Conservation (phyloP, 148 eudicot species). For the Vaccinium myrtillus region DNA sequence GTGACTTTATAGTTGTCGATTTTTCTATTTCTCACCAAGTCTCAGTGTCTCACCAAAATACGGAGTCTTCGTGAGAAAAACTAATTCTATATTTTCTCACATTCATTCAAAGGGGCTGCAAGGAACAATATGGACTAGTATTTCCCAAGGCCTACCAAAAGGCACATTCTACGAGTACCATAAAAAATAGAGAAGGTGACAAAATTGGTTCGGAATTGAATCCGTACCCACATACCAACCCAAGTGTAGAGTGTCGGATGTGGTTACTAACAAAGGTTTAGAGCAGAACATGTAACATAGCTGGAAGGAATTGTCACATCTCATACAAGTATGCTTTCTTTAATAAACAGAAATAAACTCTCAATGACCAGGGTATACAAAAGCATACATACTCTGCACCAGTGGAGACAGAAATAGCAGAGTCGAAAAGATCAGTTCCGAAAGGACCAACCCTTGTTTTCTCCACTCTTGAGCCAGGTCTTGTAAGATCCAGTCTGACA, state of each 20-base stretch:
- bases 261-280: background rate
- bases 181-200: background rate
- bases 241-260: background rate
- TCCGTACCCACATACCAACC: background rate
- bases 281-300: background rate
- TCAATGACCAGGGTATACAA: constrained; percentile 16
- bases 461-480: constrained; percentile 47
- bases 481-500: constrained; percentile 64
- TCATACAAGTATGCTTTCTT: background rate
- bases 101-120: background rate
- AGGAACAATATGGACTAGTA: background rate
- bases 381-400: constrained; percentile 82
- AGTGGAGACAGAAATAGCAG: constrained; percentile 77
- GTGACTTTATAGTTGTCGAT: background rate
- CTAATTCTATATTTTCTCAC: background rate
- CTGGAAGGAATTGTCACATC: background rate
- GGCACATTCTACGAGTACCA: background rate
- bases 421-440: constrained; percentile 74
- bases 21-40: background rate
- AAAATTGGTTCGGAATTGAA: background rate
- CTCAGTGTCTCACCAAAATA: background rate
- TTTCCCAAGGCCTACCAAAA: background rate
- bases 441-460: constrained; percentile 78
- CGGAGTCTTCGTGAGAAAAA: background rate
- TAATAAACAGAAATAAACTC: background rate